Conservation (phyloP, 2,329 filamentous ascomycete species). For the Calonectria pteridis region DNA sequence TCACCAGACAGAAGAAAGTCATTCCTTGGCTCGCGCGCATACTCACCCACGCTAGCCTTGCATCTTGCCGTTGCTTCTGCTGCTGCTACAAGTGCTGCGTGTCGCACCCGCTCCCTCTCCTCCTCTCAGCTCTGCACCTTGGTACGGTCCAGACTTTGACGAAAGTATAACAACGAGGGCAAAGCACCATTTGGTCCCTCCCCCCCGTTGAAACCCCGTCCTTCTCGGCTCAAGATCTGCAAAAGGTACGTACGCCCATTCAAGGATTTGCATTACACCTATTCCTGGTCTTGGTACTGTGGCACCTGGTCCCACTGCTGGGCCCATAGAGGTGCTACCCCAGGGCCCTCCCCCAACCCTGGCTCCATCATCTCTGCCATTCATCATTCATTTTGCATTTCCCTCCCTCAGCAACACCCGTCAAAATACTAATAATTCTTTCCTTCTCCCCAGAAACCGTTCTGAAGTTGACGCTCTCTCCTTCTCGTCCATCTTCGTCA, state of each 20-base stretch:
- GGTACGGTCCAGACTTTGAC: background rate
- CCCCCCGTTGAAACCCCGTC: background rate
- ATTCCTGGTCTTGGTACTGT: constrained; percentile 13
- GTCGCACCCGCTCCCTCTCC: background rate
- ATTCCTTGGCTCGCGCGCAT: background rate
- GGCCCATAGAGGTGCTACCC: background rate
- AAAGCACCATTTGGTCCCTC: background rate
- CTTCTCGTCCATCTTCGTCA: background rate
- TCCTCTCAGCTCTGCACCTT: background rate
- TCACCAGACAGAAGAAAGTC: constrained; percentile 1
- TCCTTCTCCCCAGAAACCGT: background rate
- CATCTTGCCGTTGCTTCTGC: background rate
- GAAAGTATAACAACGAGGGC: background rate
- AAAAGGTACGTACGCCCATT: constrained; percentile 8
- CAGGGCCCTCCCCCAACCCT: constrained; percentile 1
- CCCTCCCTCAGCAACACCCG: background rate
- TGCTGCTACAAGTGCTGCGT: background rate
- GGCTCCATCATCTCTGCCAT: constrained; percentile 2
- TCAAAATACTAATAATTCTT: constrained; percentile 6
- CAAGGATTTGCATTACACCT: constrained; percentile 7
- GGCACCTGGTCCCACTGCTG: constrained; percentile 20
- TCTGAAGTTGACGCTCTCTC: background rate
- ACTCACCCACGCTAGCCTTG: background rate
- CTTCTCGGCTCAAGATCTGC: constrained; percentile 6
- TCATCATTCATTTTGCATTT: constrained; percentile 11